Evolutionary conservation across 805 yeast genomes (phyloP).

Genomic region (Starmerella bombicola): DNA sequence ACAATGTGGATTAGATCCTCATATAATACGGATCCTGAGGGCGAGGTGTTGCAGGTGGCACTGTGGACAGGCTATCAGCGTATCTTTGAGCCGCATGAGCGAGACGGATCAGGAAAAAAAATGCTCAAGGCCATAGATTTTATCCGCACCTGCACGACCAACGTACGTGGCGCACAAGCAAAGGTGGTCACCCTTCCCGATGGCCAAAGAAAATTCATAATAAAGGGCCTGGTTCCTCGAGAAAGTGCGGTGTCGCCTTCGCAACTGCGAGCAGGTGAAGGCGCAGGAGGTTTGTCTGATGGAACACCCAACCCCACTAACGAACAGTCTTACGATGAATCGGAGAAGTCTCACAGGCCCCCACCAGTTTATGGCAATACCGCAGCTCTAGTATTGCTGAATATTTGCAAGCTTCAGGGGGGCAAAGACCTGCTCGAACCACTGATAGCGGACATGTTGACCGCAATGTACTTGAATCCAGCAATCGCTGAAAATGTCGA

Average conservation of each 20-base stretch:
- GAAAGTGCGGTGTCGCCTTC: slow-evolving; percentile 28
- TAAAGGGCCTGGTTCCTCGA: slow-evolving; percentile 89
- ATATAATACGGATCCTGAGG: slow-evolving; percentile 61
- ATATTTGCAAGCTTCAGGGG: slow-evolving; percentile 27
- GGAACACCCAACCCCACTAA: neutral
- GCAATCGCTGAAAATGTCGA: slow-evolving; percentile 22
- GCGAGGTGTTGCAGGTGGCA: slow-evolving; percentile 89
- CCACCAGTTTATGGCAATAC: slow-evolving; percentile 28
- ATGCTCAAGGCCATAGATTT: slow-evolving; percentile 91
- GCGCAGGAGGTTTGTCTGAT: neutral
- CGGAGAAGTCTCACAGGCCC: slow-evolving; percentile 4
- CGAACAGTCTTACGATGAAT: slow-evolving; percentile 1
- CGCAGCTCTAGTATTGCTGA: slow-evolving; percentile 29
- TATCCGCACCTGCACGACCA: slow-evolving; percentile 82
- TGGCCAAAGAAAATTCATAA: slow-evolving; percentile 69
- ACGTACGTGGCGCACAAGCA: slow-evolving; percentile 80
- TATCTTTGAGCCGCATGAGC: slow-evolving; percentile 55
- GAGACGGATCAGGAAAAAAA: slow-evolving; percentile 40
- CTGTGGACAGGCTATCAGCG: slow-evolving; percentile 91
- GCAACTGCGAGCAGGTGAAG: slow-evolving; percentile 1
- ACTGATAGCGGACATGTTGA: slow-evolving; percentile 16
- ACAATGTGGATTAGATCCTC: slow-evolving; percentile 90
- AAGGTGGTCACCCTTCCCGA: slow-evolving; percentile 68
- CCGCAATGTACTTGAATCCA: slow-evolving; percentile 22
- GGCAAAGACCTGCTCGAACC: slow-evolving; percentile 21